Evolutionary conservation across 2,329 filamentous ascomycete genomes (phyloP), one percentile per base, ranked within the genome.

Genomic region (Knufia fluminis): DNA sequence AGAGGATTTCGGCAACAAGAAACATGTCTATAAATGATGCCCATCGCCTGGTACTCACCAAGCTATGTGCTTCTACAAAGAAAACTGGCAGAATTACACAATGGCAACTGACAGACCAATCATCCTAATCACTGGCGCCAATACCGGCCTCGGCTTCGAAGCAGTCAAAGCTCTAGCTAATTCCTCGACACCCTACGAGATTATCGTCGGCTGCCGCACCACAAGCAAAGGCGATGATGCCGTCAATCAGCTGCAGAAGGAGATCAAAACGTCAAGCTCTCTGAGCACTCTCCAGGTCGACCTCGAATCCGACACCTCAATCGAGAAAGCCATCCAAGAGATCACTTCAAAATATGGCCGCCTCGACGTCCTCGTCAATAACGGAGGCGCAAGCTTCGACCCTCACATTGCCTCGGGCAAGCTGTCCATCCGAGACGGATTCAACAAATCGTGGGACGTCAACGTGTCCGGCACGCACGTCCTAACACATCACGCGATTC

Each of bases 51-150:
- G n/a, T n/a, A n/a, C n/a, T n/a, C n/a, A n/a, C n/a, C n/a, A n/a
- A 28, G 6, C 12, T 28, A 6, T 28, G 26, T 40, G 20, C 22
- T 19, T 40, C n/a, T 40, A 22, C 20, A 40, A 19, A 40, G 10
- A 20, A 12, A 16, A 10, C 16, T 40, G 17, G 4, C 16, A 40
- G 8, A 40, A 22, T 17, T 17, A 24, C 20, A 24, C 3, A 9
- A 45, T 45, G 42, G 42, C 4, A 26, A 3, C 26, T 14, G 16
- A 19, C 19, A 45, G 33, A 26, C n/a, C 23, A 8, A 17, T 77
- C 52, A 61, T 80, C n/a, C 62, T 82, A 38, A 72, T 82, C 54
- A 82, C 79, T 1, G 79, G 80, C 31, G 78, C 69, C 52, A 82
- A 80, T 56, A 80, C 73, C 0, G 79, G 79, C 14, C 71, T 84